Conservation (phyloP, 331 rosid genomes). For the Arachis monticola region DNA sequence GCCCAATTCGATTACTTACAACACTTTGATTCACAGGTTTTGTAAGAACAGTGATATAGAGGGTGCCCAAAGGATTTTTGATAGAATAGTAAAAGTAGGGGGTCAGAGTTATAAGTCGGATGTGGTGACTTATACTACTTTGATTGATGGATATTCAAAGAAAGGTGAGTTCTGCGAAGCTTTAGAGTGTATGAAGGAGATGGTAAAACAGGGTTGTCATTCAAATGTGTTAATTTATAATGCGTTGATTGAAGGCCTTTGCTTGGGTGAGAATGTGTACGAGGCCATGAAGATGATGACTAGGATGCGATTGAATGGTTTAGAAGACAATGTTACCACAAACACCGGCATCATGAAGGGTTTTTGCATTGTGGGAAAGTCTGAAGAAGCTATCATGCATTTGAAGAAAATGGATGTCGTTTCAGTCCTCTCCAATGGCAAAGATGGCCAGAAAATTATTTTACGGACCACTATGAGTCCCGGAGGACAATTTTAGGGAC, state of each 20-base stretch:
- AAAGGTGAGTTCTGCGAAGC: constrained; percentile 54
- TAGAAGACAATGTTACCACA: constrained; percentile 51
- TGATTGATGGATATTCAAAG: constrained; percentile 60
- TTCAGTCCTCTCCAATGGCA: too few relatives aligned
- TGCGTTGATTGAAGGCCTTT: too few relatives aligned
- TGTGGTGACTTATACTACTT: constrained; percentile 55
- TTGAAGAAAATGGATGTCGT: constrained; percentile 42
- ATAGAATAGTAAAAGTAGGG: constrained; percentile 26
- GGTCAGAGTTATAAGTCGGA: constrained; percentile 46
- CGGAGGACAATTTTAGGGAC: too few relatives aligned
- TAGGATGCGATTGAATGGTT: constrained; percentile 35
- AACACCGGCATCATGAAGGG: constrained; percentile 60
- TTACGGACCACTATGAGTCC: too few relatives aligned
- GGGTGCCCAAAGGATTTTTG: constrained; percentile 45
- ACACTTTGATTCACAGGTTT: constrained; percentile 42
- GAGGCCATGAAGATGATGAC: too few relatives aligned
- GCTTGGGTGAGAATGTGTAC: too few relatives aligned
- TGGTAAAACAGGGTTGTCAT: constrained; percentile 45
- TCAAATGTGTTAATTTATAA: too few relatives aligned
- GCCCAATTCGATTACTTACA: constrained; percentile 31
- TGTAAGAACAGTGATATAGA: constrained; percentile 52
- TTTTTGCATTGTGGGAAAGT: constrained; percentile 51
- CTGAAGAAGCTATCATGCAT: constrained; percentile 49
- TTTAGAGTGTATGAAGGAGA: constrained; percentile 44
- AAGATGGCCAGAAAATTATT: too few relatives aligned